phyloP scores from a whole-genome alignment of 805 yeast genomes.

The Metschnikowia noctiluminum region DNA sequence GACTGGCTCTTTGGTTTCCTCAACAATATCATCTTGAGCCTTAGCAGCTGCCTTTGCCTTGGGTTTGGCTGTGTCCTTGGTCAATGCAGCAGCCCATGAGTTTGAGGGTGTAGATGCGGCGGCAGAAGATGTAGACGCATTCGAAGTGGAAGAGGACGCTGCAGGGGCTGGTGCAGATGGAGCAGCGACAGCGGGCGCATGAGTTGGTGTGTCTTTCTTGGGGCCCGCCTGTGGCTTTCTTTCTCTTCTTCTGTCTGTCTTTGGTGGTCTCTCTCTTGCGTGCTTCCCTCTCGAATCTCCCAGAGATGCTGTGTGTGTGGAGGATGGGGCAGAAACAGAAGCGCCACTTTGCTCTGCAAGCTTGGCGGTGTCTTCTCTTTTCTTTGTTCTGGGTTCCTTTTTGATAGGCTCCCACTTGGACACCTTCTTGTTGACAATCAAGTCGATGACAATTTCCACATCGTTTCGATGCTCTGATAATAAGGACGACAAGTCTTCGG shows the following conservation, averaged over 20 bases:
- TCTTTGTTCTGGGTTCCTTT: slow-evolving; percentile 53
- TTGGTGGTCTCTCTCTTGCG: slow-evolving; percentile 15
- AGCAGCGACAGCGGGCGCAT: slow-evolving; percentile 13
- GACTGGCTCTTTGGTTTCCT: slow-evolving; percentile 2
- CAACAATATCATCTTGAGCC: slow-evolving; percentile 15
- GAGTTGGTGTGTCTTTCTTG: slow-evolving; percentile 16
- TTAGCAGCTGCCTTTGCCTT: slow-evolving; percentile 22
- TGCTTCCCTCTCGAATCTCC: slow-evolving; percentile 6
- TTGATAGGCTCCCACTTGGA: slow-evolving; percentile 93
- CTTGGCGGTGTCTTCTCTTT: slow-evolving; percentile 27
- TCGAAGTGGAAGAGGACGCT: slow-evolving; percentile 9
- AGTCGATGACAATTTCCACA: slow-evolving; percentile 75
- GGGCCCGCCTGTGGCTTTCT: slow-evolving; percentile 13
- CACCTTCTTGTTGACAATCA: slow-evolving; percentile 87
- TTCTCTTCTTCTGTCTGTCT: slow-evolving; percentile 16
- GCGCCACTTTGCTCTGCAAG: slow-evolving; percentile 7
- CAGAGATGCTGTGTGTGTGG: slow-evolving; percentile 4
- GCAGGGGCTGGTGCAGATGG: slow-evolving; percentile 19
- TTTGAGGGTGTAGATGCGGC: slow-evolving; percentile 19
- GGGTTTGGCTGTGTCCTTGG: slow-evolving; percentile 33
- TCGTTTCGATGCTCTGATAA: slow-evolving; percentile 71
- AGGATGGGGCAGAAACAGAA: not conserved
- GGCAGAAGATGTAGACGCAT: slow-evolving; percentile 15
- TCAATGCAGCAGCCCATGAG: slow-evolving; percentile 46
- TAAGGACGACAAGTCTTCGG: slow-evolving; percentile 74